A percentile compares a stretch with the other conserved stretches of the same genome.
phyloP scores from a whole-genome alignment of 1,284 basidiomycete species.

The Vanrija humicola region DNA sequence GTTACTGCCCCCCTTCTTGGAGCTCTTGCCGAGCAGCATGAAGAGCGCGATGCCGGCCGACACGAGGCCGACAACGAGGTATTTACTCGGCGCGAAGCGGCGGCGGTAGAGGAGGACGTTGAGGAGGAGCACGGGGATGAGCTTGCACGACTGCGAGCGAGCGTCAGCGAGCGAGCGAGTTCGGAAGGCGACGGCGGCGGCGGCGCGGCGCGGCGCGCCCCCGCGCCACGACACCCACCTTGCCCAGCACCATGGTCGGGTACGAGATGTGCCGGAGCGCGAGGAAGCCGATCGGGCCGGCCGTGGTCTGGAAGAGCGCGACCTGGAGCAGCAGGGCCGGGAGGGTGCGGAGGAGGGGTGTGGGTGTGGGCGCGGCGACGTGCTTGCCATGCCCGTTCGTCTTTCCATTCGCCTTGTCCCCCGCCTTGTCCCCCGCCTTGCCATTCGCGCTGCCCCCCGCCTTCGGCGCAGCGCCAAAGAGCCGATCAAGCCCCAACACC shows the following conservation, averaged over 20 bases:
- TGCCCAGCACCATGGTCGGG: slow-evolving; percentile 96
- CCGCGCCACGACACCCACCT: no score
- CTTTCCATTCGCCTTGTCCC: slow-evolving; percentile 21
- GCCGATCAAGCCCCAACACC: slow-evolving; percentile 26
- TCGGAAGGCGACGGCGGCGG: no score
- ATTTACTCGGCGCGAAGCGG: slow-evolving; percentile 87
- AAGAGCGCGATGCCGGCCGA: slow-evolving; percentile 91
- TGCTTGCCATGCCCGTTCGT: slow-evolving; percentile 26
- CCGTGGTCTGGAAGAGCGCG: slow-evolving; percentile 80
- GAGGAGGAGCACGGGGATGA: slow-evolving; percentile 57
- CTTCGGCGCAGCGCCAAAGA: slow-evolving; percentile 6
- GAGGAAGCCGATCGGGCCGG: slow-evolving; percentile 92
- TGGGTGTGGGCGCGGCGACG: slow-evolving; percentile 6
- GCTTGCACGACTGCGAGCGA: slow-evolving; percentile 72
- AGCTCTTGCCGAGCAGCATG: slow-evolving; percentile 64
- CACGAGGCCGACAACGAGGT: slow-evolving; percentile 86
- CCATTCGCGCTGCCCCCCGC: not conserved
- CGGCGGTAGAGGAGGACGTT: slow-evolving; percentile 68
- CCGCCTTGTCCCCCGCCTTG: not conserved
- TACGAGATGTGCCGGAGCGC: slow-evolving; percentile 94
- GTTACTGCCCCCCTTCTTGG: slow-evolving; percentile 40
- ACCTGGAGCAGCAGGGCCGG: slow-evolving; percentile 68
- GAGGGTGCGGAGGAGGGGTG: slow-evolving; percentile 25
- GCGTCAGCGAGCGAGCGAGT: not conserved
- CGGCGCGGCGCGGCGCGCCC: no score